A percentile compares a stretch with the other conserved stretches of the same genome.
These are phyloP conservation scores for Barbarea vulgaris DNA, from an alignment of 345 rosid species.

Conservation along the genomic window DNA sequence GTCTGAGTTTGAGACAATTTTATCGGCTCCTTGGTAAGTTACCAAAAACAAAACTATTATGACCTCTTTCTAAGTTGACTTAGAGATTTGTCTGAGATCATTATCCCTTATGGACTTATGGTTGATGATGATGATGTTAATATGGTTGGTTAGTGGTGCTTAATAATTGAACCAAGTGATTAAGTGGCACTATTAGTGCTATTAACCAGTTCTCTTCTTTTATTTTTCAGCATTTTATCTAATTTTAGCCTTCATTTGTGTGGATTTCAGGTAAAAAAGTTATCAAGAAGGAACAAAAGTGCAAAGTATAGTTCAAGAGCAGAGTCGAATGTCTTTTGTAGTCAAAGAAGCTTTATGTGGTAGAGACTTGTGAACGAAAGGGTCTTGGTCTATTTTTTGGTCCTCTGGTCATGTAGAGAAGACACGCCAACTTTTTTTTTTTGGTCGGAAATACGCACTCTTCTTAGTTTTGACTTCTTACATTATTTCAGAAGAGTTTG, in stretches of 20 bases:
- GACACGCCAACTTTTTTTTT: neutral
- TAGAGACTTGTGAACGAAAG: neutral
- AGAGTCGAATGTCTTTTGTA: neutral
- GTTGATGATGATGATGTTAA: neutral
- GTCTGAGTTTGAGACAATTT: conserved; percentile 38
- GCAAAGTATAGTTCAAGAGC: neutral
- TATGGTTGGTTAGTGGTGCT: neutral
- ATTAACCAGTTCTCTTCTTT: too few species aligned
- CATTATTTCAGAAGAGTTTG: too few species aligned
- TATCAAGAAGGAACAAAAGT: neutral
- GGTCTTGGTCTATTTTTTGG: neutral
- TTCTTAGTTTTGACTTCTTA: too few species aligned
- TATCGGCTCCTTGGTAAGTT: conserved; percentile 52
- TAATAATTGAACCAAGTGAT: too few species aligned
- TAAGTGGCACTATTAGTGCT: too few species aligned
- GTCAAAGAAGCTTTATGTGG: neutral
- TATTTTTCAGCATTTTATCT: neutral
- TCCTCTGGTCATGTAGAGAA: neutral
- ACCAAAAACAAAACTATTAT: neutral
- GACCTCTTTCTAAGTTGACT: neutral
- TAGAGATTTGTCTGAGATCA: neutral
- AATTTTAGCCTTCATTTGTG: neutral
- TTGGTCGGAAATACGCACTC: too few species aligned
- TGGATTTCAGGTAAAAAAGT: neutral
- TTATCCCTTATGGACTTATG: neutral